Evolutionary conservation across 2,329 filamentous ascomycete species (phyloP).

Genomic region (Domatiomyces catenatus): DNA sequence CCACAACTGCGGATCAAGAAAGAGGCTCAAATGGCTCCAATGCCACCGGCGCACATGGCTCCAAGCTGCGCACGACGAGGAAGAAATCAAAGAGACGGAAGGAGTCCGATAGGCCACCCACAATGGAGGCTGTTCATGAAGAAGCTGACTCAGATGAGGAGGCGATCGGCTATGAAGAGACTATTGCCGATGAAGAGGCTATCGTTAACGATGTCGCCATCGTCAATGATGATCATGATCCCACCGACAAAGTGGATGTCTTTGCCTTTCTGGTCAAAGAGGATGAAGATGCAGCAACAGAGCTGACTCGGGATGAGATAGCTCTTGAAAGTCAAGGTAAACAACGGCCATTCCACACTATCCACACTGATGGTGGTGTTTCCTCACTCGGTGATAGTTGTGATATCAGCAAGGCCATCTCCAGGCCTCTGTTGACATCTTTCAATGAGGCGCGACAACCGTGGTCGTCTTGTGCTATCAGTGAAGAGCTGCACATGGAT

Average conservation of each 20-base stretch:
- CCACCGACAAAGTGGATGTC: conserved; percentile 11
- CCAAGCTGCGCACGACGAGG: conserved; percentile 8
- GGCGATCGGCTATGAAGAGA: not conserved
- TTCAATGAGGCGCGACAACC: not conserved
- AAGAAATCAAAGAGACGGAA: conserved; percentile 6
- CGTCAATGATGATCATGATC: not conserved
- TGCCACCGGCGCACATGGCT: conserved; percentile 15
- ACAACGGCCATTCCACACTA: conserved; percentile 14
- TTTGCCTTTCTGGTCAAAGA: conserved; percentile 14
- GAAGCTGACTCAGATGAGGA: not conserved
- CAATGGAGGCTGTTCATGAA: not conserved
- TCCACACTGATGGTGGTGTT: conserved; percentile 23
- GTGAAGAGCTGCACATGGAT: not conserved
- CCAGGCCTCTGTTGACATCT: not conserved
- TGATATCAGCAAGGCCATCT: conserved; percentile 3
- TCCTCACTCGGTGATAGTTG: conserved; percentile 22
- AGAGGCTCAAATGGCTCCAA: conserved; percentile 16
- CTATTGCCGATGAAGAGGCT: not conserved
- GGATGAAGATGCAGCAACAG: conserved; percentile 4
- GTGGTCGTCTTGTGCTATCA: not conserved
- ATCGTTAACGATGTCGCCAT: not conserved
- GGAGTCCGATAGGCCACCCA: not conserved
- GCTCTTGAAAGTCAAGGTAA: conserved; percentile 9
- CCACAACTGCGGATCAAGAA: conserved; percentile 12
- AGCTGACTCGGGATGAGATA: not conserved